Percentiles rank a stretch among this genome's conserved stretches.
Conservation (phyloP, 768 basidiomycete genomes). For the Thelephora aurantiotincta region DNA sequence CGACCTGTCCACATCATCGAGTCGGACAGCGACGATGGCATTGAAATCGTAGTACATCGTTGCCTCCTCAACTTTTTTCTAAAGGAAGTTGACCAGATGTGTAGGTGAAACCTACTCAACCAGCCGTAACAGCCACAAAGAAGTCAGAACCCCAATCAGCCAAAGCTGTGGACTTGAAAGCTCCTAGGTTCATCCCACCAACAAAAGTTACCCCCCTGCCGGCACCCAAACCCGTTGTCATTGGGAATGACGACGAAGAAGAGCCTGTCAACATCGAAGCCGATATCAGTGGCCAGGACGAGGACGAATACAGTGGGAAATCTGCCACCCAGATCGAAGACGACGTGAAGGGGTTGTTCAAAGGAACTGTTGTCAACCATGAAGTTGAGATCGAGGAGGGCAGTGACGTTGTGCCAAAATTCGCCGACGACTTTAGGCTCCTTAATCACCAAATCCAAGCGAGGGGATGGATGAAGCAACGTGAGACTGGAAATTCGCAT, state of each 20-base stretch:
- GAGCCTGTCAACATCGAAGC: conserved; percentile 15
- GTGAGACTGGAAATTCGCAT: conserved; percentile 63
- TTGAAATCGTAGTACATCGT: no score
- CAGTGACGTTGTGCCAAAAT: conserved; percentile 65
- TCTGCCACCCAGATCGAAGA: conserved; percentile 53
- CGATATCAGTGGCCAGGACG: conserved; percentile 17
- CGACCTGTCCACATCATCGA: no score
- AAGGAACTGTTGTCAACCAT: conserved; percentile 38
- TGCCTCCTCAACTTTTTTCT: no score
- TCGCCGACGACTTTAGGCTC: conserved; percentile 51
- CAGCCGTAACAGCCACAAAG: no score
- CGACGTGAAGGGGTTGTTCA: conserved; percentile 64
- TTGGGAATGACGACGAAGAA: background rate
- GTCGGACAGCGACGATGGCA: no score
- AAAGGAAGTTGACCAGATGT: no score
- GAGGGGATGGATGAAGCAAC: conserved; percentile 73
- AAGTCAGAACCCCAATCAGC: no score
- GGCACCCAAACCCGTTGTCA: background rate
- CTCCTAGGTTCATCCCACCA: no score
- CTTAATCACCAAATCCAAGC: conserved; percentile 85
- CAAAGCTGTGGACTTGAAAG: no score
- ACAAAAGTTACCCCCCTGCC: no score
- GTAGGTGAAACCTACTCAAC: no score
- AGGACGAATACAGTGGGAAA: conserved; percentile 19
- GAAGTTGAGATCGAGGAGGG: conserved; percentile 48